A percentile compares a stretch with the other conserved stretches of the same genome.
These are phyloP conservation scores for Trichoderma endophyticum DNA, from an alignment of 2,329 filamentous ascomycete species.

Conservation along the genomic window DNA sequence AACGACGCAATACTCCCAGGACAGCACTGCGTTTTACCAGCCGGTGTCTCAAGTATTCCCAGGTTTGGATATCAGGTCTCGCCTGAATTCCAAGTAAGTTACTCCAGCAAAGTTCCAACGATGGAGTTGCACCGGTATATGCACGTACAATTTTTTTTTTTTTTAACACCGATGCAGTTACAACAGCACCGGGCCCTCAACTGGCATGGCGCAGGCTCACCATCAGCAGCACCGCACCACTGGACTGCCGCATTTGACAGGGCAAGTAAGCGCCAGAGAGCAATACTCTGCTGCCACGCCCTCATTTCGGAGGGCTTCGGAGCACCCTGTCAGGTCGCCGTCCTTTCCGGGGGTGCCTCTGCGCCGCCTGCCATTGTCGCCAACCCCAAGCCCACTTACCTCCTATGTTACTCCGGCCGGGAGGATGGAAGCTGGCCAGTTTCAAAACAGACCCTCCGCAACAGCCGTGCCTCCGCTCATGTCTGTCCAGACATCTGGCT, in stretches of 20 bases:
- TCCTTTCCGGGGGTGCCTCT: conserved; percentile 44
- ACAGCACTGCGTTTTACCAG: conserved; percentile 48
- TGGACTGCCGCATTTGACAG: conserved; percentile 47
- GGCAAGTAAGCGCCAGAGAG: conserved; percentile 50
- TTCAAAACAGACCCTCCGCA: conserved; percentile 29
- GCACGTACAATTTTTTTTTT: not conserved
- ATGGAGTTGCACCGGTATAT: not conserved
- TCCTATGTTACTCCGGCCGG: conserved; percentile 42
- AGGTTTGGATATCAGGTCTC: conserved; percentile 51
- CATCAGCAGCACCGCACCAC: conserved; percentile 42
- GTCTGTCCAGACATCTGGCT: conserved; percentile 51
- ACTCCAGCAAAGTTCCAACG: not conserved
- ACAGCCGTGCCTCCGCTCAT: conserved; percentile 53
- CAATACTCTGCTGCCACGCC: conserved; percentile 52
- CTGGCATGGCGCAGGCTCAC: conserved; percentile 58
- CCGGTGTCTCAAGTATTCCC: conserved; percentile 44
- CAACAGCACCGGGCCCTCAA: conserved; percentile 47
- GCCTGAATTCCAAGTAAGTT: conserved; percentile 55
- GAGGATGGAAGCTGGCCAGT: conserved; percentile 50
- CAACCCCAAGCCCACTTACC: conserved; percentile 48
- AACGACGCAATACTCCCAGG: conserved; percentile 48
- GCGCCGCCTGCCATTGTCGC: conserved; percentile 53
- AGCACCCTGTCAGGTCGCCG: conserved; percentile 51
- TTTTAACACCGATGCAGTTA: conserved; percentile 20
- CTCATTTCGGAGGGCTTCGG: conserved; percentile 47